Conservation (phyloP, 805 yeast genomes). For the Lipomyces starkeyi region DNA sequence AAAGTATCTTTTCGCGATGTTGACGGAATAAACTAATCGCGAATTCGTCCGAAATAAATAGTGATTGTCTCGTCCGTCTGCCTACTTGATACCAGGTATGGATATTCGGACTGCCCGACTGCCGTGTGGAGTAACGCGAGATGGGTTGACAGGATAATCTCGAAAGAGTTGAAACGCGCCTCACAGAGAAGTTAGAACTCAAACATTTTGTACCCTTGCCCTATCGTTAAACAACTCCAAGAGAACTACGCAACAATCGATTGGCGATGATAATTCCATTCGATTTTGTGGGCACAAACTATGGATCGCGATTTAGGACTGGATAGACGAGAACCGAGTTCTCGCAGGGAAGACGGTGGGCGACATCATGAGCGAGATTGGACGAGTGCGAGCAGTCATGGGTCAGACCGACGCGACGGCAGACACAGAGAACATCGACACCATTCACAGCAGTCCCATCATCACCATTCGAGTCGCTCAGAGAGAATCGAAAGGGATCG, state of each 20-base stretch:
- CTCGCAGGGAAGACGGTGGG: background rate
- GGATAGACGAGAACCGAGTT: background rate
- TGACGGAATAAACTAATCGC: background rate
- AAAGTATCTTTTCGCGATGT: background rate
- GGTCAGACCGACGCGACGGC: background rate
- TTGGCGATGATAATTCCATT: too few relatives aligned
- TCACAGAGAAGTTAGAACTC: too few relatives aligned
- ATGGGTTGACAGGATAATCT: too few relatives aligned
- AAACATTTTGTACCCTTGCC: too few relatives aligned
- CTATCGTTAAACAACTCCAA: too few relatives aligned
- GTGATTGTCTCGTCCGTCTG: background rate
- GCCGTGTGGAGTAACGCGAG: background rate
- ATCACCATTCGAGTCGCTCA: background rate
- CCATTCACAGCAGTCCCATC: background rate
- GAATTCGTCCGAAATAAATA: background rate
- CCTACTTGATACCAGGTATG: background rate
- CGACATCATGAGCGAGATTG: background rate
- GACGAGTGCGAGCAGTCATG: background rate
- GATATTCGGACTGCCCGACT: background rate
- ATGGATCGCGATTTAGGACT: background rate
- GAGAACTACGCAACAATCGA: too few relatives aligned
- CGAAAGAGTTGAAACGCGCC: too few relatives aligned
- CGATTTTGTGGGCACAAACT: background rate
- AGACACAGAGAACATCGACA: background rate
- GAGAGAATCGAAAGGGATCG: background rate